Evolutionary conservation across 176 grass and related monocot genomes (phyloP).

Genomic region (Zoysia pacifica): DNA sequence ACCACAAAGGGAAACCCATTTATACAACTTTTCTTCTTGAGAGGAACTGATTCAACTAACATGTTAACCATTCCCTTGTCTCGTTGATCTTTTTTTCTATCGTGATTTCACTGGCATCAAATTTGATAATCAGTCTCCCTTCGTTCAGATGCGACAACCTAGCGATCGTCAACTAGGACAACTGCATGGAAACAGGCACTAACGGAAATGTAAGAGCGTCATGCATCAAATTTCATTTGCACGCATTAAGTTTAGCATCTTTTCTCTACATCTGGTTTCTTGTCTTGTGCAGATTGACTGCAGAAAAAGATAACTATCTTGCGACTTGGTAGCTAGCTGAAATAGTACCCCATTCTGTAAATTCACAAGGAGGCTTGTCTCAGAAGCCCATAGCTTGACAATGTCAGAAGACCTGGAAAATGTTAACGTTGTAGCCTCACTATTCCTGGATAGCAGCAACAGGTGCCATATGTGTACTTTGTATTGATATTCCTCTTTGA

Average conservation of each 20-base stretch:
- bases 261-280: neutral
- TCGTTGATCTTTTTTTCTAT: neutral
- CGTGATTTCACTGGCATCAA: neutral
- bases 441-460: neutral
- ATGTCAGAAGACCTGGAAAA: neutral
- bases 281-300: neutral
- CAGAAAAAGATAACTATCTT: neutral
- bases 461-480: neutral
- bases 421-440: neutral
- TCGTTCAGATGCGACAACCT: slow-evolving; percentile 46
- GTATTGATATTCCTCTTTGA: neutral
- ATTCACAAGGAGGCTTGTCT: neutral
- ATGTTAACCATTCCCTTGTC: neutral
- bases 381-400: neutral
- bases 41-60: neutral
- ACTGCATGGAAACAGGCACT: slow-evolving; percentile 35
- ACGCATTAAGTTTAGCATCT: neutral
- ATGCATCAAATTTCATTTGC: neutral
- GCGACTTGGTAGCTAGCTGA: neutral
- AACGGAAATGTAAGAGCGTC: slow-evolving; percentile 42
- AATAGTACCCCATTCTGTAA: neutral
- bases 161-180: neutral
- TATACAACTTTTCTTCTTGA: neutral
- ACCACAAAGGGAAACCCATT: neutral
- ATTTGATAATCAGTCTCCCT: neutral